Evolutionary conservation across 176 grass and related monocot genomes (phyloP).

Genomic region (Carex myosuroides): DNA sequence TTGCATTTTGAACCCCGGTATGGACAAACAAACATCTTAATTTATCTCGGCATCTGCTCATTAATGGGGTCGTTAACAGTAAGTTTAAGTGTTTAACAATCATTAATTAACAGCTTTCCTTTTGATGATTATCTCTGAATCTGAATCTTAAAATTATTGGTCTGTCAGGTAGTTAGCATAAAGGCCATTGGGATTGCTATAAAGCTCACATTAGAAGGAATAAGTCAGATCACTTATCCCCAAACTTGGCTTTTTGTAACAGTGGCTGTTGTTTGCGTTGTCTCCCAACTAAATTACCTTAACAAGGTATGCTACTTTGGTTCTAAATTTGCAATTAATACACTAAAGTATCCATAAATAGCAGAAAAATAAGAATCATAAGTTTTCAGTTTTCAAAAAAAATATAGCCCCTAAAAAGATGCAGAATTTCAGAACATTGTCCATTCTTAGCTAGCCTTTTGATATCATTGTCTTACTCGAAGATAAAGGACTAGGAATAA

Average conservation of each 20-base stretch:
- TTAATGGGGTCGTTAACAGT: conserved; percentile 92
- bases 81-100: conserved; percentile 27
- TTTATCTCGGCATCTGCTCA: conserved; percentile 93
- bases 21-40: conserved; percentile 83
- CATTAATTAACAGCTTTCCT: not conserved
- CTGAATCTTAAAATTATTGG: not conserved
- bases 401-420: not conserved
- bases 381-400: not conserved
- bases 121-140: not conserved
- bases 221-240: conserved; percentile 69
- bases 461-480: not conserved
- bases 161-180: conserved; percentile 80
- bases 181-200: conserved; percentile 93
- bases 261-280: conserved; percentile 63
- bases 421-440: not conserved
- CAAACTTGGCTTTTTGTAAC: conserved; percentile 84
- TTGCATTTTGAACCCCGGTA: conserved; percentile 79
- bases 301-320: conserved; percentile 56
- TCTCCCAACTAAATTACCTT: conserved; percentile 93
- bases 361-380: not conserved
- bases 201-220: conserved; percentile 85
- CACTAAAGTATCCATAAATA: not conserved
- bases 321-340: not conserved
- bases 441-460: not conserved
- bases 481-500: not conserved